A percentile compares a stretch with the other conserved stretches of the same genome.
Conservation (phyloP, 371 early-diverging fungal genomes). For the Rhizopus delemar region DNA sequence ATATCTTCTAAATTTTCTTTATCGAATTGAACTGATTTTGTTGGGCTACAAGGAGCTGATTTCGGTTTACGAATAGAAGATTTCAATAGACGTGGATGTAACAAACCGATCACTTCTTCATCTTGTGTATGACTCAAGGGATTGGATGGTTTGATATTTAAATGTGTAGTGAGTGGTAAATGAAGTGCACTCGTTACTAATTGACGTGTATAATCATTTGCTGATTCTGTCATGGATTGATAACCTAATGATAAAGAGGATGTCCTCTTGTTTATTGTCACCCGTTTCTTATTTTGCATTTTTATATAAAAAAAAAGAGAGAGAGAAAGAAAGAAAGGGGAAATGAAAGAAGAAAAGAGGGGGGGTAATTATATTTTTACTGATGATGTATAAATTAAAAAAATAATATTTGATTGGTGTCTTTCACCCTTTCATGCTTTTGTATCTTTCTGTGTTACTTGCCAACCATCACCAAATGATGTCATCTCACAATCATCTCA, state of each 20-base stretch:
- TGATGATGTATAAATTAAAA: slow-evolving; percentile 14
- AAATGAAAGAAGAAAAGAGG: slow-evolving; percentile 3
- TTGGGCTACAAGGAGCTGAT: slow-evolving; percentile 28
- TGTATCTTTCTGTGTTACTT: too few species aligned
- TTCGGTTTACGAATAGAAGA: slow-evolving; percentile 24
- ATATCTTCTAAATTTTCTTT: slow-evolving; percentile 22
- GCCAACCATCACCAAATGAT: too few species aligned
- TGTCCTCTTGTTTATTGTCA: slow-evolving; percentile 22
- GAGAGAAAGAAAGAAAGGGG: background rate
- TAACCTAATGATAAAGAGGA: slow-evolving; percentile 19
- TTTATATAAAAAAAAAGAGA: background rate
- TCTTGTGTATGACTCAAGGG: too few species aligned
- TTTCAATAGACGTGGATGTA: slow-evolving; percentile 11
- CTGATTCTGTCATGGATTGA: slow-evolving; percentile 6
- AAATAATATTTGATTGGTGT: slow-evolving; percentile 18
- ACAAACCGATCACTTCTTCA: too few species aligned
- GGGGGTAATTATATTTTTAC: background rate
- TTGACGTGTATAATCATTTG: slow-evolving; percentile 22
- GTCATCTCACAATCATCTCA: too few species aligned
- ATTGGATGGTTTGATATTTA: slow-evolving; percentile 4
- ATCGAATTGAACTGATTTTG: slow-evolving; percentile 29
- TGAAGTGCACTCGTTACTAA: slow-evolving; percentile 17
- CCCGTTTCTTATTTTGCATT: slow-evolving; percentile 19
- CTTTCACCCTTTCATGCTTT: too few species aligned
- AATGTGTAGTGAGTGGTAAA: slow-evolving; percentile 6